Conservation (phyloP, 257 asterid genomes). For the Solanum medicagineum region DNA sequence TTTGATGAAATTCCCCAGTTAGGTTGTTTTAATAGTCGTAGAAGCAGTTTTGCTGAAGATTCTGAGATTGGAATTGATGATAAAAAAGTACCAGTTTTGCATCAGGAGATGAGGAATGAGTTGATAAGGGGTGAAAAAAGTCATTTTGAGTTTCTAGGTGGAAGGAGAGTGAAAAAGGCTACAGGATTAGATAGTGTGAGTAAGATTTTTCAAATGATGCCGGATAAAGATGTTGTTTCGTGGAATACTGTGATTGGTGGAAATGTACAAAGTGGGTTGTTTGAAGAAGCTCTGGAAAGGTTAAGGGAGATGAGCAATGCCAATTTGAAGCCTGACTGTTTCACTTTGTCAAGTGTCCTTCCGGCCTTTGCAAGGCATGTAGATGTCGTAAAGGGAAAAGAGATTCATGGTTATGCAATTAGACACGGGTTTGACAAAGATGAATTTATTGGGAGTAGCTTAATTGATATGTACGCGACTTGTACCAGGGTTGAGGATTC, state of each 20-base stretch:
- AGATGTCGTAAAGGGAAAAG: slow-evolving; percentile 65
- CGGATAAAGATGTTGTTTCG: slow-evolving; percentile 59
- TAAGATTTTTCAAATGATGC: slow-evolving; percentile 71
- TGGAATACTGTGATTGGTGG: slow-evolving; percentile 88
- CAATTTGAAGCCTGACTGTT: slow-evolving; percentile 57
- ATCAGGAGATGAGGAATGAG: background rate
- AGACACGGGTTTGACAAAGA: slow-evolving; percentile 58
- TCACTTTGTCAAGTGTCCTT: slow-evolving; percentile 65
- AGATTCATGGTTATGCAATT: slow-evolving; percentile 66
- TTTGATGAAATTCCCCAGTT: slow-evolving; percentile 35
- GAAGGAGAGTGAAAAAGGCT: slow-evolving; percentile 15
- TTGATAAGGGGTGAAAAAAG: background rate
- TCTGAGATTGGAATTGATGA: background rate
- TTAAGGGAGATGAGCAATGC: slow-evolving; percentile 59
- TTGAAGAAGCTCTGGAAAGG: slow-evolving; percentile 43
- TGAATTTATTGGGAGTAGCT: slow-evolving; percentile 59
- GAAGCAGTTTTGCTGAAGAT: background rate
- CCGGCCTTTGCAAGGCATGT: slow-evolving; percentile 46
- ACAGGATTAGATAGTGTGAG: slow-evolving; percentile 26
- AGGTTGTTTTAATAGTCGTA: background rate
- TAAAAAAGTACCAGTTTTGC: background rate
- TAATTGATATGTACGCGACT: slow-evolving; percentile 88
- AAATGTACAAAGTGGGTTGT: slow-evolving; percentile 37
- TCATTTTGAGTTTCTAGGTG: background rate
- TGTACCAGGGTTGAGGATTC: slow-evolving; percentile 61